A percentile compares a stretch with the other conserved stretches of the same genome.
Conservation (phyloP, 345 rosid genomes). For the Lepidium africanum region DNA sequence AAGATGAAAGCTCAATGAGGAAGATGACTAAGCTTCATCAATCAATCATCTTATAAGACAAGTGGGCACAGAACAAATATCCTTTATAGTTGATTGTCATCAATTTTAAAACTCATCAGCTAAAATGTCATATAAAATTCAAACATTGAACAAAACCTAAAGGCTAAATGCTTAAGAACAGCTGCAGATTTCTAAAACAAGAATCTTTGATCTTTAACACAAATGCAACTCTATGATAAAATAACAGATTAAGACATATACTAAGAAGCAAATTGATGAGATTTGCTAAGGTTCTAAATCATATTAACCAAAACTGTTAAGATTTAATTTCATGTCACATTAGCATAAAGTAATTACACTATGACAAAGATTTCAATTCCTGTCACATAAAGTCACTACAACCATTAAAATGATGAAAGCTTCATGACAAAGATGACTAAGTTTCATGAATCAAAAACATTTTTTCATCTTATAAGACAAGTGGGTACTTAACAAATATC, state of each 20-base stretch:
- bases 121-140: not conserved
- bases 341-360: too few relatives aligned
- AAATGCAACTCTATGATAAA: not conserved
- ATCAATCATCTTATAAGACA: not conserved
- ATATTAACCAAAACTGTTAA: too few relatives aligned
- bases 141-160: not conserved
- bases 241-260: not conserved
- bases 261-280: not conserved
- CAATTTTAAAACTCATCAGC: not conserved
- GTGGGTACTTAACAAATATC: too few relatives aligned
- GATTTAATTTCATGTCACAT: too few relatives aligned
- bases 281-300: too few relatives aligned
- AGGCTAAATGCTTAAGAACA: not conserved
- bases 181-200: not conserved
- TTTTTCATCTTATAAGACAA: too few relatives aligned
- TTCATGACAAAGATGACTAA: too few relatives aligned
- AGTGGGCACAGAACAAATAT: not conserved
- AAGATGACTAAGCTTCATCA: not conserved
- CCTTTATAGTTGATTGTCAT: not conserved
- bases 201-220: not conserved
- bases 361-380: too few relatives aligned
- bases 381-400: too few relatives aligned
- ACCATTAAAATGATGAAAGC: too few relatives aligned
- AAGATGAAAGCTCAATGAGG: constrained; percentile 8
- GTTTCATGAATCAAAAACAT: too few relatives aligned